phyloP scores from a whole-genome alignment of 164 flowering plant genomes.

The Stephania yunnanensis region DNA sequence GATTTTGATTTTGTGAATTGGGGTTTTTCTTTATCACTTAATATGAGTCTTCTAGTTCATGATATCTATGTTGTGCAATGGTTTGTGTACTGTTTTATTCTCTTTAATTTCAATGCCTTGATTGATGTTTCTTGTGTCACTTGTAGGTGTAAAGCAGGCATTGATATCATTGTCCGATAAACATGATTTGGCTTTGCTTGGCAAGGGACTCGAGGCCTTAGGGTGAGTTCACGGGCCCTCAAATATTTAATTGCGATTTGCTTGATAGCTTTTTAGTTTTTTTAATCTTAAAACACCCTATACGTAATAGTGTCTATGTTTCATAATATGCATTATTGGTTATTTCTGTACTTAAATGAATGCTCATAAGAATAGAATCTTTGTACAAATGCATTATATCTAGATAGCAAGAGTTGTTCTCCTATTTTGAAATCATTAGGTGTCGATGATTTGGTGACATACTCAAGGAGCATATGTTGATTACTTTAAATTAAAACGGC shows the following conservation, averaged over 20 bases:
- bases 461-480: background rate
- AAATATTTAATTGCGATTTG: background rate
- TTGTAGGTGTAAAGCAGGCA: constrained; percentile 62
- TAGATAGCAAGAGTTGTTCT: background rate
- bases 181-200: constrained; percentile 64
- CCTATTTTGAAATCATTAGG: background rate
- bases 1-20: background rate
- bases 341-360: background rate
- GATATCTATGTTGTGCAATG: background rate
- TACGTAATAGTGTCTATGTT: background rate
- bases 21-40: background rate
- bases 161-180: constrained; percentile 91
- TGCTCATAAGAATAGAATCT: background rate
- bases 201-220: constrained; percentile 61
- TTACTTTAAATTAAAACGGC: no score
- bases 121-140: background rate
- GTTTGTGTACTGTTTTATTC: background rate
- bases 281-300: background rate
- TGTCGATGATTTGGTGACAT: background rate
- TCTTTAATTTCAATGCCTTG: background rate
- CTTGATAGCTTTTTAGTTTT: background rate
- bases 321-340: background rate
- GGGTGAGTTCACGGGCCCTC: constrained; percentile 41
- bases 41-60: background rate
- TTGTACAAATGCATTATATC: background rate